Evolutionary conservation across 2,329 filamentous ascomycete genomes (phyloP), one percentile per base, ranked within the genome.

Genomic region (Stemphylium vesicarium): DNA sequence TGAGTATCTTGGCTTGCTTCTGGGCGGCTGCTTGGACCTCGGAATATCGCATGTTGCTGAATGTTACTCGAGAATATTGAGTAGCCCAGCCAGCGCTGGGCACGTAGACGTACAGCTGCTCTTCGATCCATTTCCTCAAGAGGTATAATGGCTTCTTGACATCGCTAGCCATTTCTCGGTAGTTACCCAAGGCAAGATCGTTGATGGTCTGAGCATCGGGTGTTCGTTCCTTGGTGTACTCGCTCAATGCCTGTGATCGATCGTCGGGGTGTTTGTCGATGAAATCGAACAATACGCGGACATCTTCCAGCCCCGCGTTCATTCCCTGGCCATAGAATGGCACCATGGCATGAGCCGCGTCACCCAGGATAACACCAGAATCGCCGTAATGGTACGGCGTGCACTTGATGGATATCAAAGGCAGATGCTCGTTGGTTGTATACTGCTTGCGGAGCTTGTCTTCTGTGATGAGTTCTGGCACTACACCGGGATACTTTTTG

Each of bases 251-350:
- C 31, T 56, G 63, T 0, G 66, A 70, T 35, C 75, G 72, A 36
- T 72, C 67, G 10, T 56, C 29, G 1, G 81, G 78, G 62, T 92
- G 81, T 63, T 85, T 84, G 76, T 97, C 93, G 1, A 98, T 81
- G 38, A 89, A 82, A 0, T 88, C 85, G 76, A 96, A 99, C 1
- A 99, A 84, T 4, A 96, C 87, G 7, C 90, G 87, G 11, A 99
- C 92, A 68, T 97, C 94, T 78, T 99, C 95, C 37, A 99, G 85
- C 0, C 95, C 95, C 0, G 95, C 90, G 70, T 99, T 99, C 88
- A 99, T 96, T 33, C 95, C 95, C 75, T 99, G 95, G 0, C 95
- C 95, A 75, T 98, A 99, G 77, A 99, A 99, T 0, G 95, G 95
- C 0, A 99, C 92, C 88, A 99, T 97, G 53, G 96, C 95, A 74